A percentile compares a stretch with the other conserved stretches of the same genome.
Conservation (phyloP, 208 protist genomes). For the Zelonia costaricensis region DNA sequence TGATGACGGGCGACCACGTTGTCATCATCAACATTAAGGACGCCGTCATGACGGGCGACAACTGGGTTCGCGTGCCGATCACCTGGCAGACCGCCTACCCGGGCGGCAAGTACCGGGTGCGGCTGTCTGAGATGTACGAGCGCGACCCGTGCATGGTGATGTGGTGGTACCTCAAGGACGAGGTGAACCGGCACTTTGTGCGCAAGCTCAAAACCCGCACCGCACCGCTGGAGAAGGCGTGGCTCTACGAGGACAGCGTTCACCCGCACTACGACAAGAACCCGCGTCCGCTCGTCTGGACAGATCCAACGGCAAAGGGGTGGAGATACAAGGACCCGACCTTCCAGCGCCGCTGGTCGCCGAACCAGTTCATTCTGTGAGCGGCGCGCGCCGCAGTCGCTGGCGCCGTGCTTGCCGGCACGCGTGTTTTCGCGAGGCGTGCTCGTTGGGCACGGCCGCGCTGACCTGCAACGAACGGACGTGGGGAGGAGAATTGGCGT, state of each 20-base stretch:
- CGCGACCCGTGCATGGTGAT: conserved; percentile 94
- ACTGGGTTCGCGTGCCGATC: conserved; percentile 90
- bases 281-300: conserved; percentile 83
- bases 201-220: conserved; percentile 90
- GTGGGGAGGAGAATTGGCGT: no score
- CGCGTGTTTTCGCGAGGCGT: no score
- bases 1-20: conserved; percentile 90
- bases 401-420: no score
- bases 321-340: conserved; percentile 83
- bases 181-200: conserved; percentile 91
- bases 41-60: conserved; percentile 89
- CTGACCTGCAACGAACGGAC: no score
- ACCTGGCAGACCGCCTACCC: conserved; percentile 93
- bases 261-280: conserved; percentile 89
- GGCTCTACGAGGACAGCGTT: conserved; percentile 88
- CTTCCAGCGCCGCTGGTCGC: conserved; percentile 83
- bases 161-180: conserved; percentile 92
- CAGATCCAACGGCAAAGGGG: conserved; percentile 47
- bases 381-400: no score
- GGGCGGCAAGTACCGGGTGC: conserved; percentile 89
- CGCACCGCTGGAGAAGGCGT: conserved; percentile 91
- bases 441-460: no score
- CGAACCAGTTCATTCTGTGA: conserved; percentile 92
- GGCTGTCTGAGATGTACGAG: conserved; percentile 92
- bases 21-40: conserved; percentile 93